Evolutionary conservation across 129 eudicot species (phyloP), one percentile per base, ranked within the genome.

Genomic region (Artemisia annua): DNA sequence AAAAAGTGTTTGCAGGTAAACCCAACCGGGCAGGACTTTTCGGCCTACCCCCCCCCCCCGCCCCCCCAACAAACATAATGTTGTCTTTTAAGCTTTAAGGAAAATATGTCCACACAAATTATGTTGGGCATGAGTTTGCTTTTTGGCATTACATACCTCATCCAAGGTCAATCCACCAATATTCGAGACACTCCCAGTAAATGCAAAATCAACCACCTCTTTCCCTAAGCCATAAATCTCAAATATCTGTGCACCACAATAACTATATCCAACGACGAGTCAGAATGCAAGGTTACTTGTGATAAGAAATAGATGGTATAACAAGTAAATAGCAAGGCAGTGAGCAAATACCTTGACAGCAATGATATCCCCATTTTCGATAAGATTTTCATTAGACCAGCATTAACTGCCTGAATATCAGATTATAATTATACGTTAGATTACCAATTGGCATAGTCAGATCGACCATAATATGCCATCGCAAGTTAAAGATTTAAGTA

Each of bases 241-340:
- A 85, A 95, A 95, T 83, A 95, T 95, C 78, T 95, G 99, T 51
- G 99, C 99, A 20, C 99, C 99, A 76, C 99, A 95, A 56, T 95
- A 95, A 88, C 99, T 93, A 67, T 69, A 82, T 70, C 72, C 75
- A 82, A 71, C 28, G n/a, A 66, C 72, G 63, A 46, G 48, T 75
- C 56, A 48, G 24, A 22, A 22, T n/a, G 32, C 54, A 48, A 20
- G 30, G 10, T 58, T 26, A 52, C 35, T 50, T 32, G 53, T 60
- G 63, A 5, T 63, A 68, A 39, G 24, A 16, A 65, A 59, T 53
- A 48, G 10, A 71, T 50, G 24, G 61, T 28, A 60, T 54, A 15
- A 15, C 65, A 76, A 81, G 13, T 53, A 67, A 77, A 72, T 63
- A 68, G 61, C 26, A 59, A 16, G 69, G 11, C 48, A 61, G 46